Conservation (phyloP, 78 protist species). For the Dictyostelium capitatum region DNA sequence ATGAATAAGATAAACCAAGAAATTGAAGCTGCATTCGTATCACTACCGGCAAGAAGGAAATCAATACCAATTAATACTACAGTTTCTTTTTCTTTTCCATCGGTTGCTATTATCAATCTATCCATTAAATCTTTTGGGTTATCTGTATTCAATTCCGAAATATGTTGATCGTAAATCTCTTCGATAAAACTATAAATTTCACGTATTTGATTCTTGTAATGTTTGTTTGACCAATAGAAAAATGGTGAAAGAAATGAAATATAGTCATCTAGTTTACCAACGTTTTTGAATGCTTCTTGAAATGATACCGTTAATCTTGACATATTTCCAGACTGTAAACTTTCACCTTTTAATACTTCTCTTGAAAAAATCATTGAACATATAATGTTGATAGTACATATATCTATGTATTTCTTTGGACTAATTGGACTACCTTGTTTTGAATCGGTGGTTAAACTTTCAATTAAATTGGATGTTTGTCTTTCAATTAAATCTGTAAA, state of each 20-base stretch:
- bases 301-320: constrained; percentile 4
- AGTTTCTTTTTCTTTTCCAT: constrained; percentile 15
- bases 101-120: not conserved
- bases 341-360: constrained; percentile 30
- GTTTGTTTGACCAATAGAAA: not conserved
- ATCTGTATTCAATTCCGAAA: not conserved
- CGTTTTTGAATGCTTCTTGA: constrained; percentile 4
- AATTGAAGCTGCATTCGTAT: not conserved
- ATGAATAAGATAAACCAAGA: not conserved
- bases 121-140: constrained; percentile 33
- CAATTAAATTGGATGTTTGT: not conserved
- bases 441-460: not conserved
- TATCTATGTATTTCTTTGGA: constrained; percentile 22
- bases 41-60: not conserved
- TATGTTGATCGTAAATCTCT: constrained; percentile 42
- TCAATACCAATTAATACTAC: not conserved
- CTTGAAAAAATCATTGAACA: constrained; percentile 10
- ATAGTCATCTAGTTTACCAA: constrained; percentile 24
- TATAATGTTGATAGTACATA: constrained; percentile 32
- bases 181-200: constrained; percentile 15
- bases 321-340: constrained; percentile 1
- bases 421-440: no score
- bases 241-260: constrained; percentile 17
- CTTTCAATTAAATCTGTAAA: not conserved
- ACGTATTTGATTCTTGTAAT: not conserved